A percentile compares a stretch with the other conserved stretches of the same genome.
phyloP scores from a whole-genome alignment of 495 filamentous ascomycete genomes.

The Halenospora varia region DNA sequence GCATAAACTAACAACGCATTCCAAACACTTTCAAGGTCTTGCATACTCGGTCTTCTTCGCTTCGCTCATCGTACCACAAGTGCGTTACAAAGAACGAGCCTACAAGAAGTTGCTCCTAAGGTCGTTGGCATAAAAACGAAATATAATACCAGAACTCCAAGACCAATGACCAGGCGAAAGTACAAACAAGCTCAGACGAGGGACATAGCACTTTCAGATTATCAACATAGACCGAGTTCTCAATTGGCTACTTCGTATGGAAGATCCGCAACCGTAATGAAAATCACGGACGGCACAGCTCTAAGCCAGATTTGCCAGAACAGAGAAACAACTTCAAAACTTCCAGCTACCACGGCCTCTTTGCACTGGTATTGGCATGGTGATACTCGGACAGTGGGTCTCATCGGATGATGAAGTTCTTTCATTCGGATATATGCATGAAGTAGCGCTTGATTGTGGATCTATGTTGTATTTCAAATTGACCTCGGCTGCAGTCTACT shows the following conservation, averaged over 20 bases:
- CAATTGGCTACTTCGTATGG: background rate
- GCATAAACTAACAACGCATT: background rate
- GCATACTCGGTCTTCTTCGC: background rate
- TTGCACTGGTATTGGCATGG: too few species aligned
- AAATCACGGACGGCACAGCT: background rate
- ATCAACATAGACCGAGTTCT: background rate
- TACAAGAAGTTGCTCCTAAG: background rate
- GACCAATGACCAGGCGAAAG: background rate
- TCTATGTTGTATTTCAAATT: too few species aligned
- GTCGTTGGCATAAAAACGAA: background rate
- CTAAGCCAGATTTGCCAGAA: background rate
- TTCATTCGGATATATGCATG: too few species aligned
- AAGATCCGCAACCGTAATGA: too few species aligned
- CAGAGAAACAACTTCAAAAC: too few species aligned
- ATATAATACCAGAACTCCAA: background rate
- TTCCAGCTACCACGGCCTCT: too few species aligned
- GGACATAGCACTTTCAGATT: too few species aligned
- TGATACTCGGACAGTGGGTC: too few species aligned
- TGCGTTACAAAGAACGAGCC: background rate
- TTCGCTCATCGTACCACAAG: background rate
- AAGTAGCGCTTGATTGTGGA: too few species aligned
- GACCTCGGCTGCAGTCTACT: too few species aligned
- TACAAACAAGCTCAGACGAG: too few species aligned
- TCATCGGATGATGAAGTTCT: too few species aligned
- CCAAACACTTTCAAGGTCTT: background rate